These are phyloP conservation scores for Phytophthora hybrid DNA, from an alignment of 352 stramenopile genomes.

Conservation along the genomic window DNA sequence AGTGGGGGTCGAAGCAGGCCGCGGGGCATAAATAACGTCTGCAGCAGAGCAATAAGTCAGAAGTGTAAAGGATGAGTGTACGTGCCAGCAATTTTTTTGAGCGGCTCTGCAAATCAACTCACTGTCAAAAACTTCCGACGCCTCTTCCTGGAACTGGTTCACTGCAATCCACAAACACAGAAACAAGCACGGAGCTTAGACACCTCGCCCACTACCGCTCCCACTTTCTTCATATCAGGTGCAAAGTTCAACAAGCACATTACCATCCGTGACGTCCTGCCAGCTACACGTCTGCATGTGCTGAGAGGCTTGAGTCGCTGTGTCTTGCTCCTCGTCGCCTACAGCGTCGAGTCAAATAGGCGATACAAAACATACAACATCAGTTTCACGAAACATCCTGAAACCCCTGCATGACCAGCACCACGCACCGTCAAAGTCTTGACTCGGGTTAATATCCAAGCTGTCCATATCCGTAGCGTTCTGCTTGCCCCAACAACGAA, in stretches of 20 bases:
- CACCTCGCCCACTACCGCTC: conserved; percentile 1
- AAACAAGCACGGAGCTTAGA: conserved; percentile 32
- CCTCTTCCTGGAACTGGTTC: conserved; percentile 61
- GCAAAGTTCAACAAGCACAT: conserved; percentile 3
- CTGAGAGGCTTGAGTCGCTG: conserved; percentile 33
- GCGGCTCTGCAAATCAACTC: conserved; percentile 40
- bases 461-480: conserved; percentile 66
- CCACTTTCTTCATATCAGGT: conserved; percentile 16
- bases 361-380: conserved; percentile 6
- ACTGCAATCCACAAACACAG: conserved; percentile 34
- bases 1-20: conserved; percentile 12
- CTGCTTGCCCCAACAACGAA: conserved; percentile 25
- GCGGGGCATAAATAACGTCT: conserved; percentile 73
- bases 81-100: conserved; percentile 44
- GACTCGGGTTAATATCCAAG: conserved; percentile 65
- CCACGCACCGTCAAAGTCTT: conserved; percentile 65
- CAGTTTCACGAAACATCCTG: not conserved
- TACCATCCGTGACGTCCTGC: conserved; percentile 50
- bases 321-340: conserved; percentile 32
- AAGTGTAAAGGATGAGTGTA: conserved; percentile 10
- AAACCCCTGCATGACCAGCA: not conserved
- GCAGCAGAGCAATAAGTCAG: not conserved
- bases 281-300: conserved; percentile 42
- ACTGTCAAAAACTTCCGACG: conserved; percentile 80
- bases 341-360: not conserved